A percentile compares a stretch with the other conserved stretches of the same genome.
Conservation (phyloP, 768 basidiomycete species). For the Lactarius indigo region DNA sequence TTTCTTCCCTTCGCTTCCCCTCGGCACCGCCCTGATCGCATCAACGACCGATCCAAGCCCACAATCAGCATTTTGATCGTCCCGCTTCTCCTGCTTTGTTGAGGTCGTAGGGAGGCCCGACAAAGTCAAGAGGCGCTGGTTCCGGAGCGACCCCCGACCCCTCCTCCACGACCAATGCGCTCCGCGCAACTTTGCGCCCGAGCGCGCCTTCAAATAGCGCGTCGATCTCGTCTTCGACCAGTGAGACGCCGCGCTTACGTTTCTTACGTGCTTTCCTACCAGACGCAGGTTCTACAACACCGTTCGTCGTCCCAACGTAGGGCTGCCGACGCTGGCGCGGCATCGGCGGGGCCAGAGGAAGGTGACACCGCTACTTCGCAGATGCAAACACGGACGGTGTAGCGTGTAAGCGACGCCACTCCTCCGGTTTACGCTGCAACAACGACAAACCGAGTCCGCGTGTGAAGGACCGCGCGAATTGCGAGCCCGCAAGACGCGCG, state of each 20-base stretch:
- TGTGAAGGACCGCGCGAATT: slow-evolving; percentile 85
- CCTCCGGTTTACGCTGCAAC: slow-evolving; percentile 71
- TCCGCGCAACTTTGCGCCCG: slow-evolving; percentile 58
- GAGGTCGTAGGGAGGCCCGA: not conserved
- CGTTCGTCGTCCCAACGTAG: not conserved
- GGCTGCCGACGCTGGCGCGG: not conserved
- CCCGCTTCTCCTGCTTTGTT: not conserved
- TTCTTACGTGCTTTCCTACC: slow-evolving; percentile 31
- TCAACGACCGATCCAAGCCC: slow-evolving; percentile 52
- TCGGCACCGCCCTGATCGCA: slow-evolving; percentile 56
- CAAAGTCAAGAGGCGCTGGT: not conserved
- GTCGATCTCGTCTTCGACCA: slow-evolving; percentile 81
- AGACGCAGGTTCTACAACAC: not conserved
- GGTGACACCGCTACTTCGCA: not conserved
- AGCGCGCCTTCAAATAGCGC: slow-evolving; percentile 57
- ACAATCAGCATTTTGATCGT: too few species aligned
- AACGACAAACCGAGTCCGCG: slow-evolving; percentile 75
- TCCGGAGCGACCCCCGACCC: not conserved
- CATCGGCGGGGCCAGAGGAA: not conserved
- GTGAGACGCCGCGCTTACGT: slow-evolving; percentile 46
- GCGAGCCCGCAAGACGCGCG: slow-evolving; percentile 66
- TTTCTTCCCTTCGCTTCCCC: slow-evolving; percentile 38
- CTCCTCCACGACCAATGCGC: slow-evolving; percentile 35
- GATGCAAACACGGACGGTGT: slow-evolving; percentile 32
- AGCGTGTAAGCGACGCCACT: slow-evolving; percentile 78